A percentile compares a stretch with the other conserved stretches of the same genome.
These are phyloP conservation scores for Amanita exitialis DNA, from an alignment of 768 basidiomycete species.

Conservation along the genomic window DNA sequence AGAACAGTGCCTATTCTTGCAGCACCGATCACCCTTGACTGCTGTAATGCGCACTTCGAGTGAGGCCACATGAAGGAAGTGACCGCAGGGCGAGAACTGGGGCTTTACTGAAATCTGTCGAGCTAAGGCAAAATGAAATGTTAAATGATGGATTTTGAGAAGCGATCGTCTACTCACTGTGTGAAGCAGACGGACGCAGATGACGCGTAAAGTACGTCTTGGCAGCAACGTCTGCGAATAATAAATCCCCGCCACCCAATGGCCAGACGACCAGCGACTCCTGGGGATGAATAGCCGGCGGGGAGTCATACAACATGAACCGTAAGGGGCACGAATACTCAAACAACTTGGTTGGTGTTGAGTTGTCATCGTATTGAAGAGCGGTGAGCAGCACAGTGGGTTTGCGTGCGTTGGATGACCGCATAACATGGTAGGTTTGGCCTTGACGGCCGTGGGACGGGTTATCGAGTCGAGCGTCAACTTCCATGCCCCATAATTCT, in stretches of 20 bases:
- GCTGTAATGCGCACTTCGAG: constrained; percentile 15
- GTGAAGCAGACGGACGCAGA: constrained; percentile 16
- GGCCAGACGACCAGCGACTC: constrained; percentile 18
- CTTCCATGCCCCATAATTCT: not conserved
- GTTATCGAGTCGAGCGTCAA: not conserved
- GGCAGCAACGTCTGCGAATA: constrained; percentile 16
- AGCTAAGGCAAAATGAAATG: constrained; percentile 8
- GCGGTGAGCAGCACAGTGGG: constrained; percentile 4
- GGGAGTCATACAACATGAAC: constrained; percentile 17
- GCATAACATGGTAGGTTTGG: not conserved
- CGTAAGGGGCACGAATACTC: constrained; percentile 9
- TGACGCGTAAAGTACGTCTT: constrained; percentile 18
- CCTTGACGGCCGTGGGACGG: not conserved
- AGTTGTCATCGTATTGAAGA: constrained; percentile 4
- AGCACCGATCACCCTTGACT: not conserved
- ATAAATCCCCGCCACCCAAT: constrained; percentile 16
- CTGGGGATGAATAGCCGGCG: constrained; percentile 18
- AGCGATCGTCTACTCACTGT: constrained; percentile 12
- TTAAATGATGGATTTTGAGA: not conserved
- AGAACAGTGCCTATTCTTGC: not conserved
- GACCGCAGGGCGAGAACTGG: constrained; percentile 16
- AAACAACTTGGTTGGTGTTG: constrained; percentile 9
- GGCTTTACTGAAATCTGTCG: constrained; percentile 18
- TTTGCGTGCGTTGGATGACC: not conserved
- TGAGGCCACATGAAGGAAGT: constrained; percentile 16